A percentile compares a stretch with the other conserved stretches of the same genome.
Conservation (phyloP, 208 protist genomes). For the Leptomonas pyrrhocoris region DNA sequence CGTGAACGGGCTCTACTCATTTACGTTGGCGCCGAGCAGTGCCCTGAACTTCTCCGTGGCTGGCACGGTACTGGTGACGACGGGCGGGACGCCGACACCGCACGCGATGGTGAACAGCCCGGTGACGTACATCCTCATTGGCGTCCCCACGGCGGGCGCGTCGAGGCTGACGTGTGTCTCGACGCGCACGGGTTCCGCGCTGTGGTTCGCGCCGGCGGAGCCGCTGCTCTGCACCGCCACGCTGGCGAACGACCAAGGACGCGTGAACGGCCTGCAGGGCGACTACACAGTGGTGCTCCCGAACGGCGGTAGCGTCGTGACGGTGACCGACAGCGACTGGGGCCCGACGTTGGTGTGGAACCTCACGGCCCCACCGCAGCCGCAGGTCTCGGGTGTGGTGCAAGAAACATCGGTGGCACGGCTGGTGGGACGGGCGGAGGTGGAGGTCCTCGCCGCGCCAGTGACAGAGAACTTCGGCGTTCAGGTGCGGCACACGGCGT, state of each 20-base stretch:
- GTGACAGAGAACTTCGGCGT: conserved; percentile 36
- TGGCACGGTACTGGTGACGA: conserved; percentile 38
- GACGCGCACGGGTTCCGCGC: conserved; percentile 38
- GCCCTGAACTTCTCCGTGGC: conserved; percentile 36
- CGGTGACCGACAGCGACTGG: conserved; percentile 19
- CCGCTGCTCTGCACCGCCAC: conserved; percentile 48
- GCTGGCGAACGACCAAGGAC: conserved; percentile 46
- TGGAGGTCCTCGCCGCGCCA: conserved; percentile 10
- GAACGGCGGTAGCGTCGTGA: conserved; percentile 45
- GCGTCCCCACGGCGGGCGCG: conserved; percentile 47
- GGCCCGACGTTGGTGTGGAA: conserved; percentile 33
- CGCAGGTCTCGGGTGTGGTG: not conserved
- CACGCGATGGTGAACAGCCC: conserved; percentile 70
- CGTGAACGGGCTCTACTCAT: conserved; percentile 64
- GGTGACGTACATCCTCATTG: conserved; percentile 61
- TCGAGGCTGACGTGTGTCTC: conserved; percentile 55
- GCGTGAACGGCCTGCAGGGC: conserved; percentile 58
- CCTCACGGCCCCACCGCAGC: conserved; percentile 35
- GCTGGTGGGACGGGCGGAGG: not conserved
- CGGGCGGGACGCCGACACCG: conserved; percentile 25
- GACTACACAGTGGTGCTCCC: conserved; percentile 66
- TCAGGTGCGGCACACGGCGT: conserved; percentile 31
- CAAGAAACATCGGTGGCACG: not conserved
- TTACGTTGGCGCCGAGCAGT: conserved; percentile 38
- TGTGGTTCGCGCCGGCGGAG: conserved; percentile 64